Percentiles rank a stretch among this genome's conserved stretches.
phyloP scores from a whole-genome alignment of 805 yeast species.

The Kazachstania kunashirensis region DNA sequence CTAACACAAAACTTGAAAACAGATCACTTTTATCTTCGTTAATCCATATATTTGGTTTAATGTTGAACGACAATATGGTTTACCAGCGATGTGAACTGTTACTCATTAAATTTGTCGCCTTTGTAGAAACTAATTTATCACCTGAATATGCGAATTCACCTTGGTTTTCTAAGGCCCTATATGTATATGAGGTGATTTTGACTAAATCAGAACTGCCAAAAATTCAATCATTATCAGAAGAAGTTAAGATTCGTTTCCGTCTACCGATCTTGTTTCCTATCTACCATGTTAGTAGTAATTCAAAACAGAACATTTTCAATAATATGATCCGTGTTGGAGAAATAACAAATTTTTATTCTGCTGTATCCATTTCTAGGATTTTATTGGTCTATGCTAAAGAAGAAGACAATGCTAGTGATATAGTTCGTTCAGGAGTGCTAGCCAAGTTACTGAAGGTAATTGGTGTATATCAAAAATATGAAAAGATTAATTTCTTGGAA shows the following conservation, averaged over 20 bases:
- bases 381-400: constrained; percentile 45
- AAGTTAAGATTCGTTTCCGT: constrained; percentile 13
- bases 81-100: constrained; percentile 29
- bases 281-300: constrained; percentile 16
- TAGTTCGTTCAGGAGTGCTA: constrained; percentile 41
- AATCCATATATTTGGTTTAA: constrained; percentile 35
- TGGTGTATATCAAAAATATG: constrained; percentile 29
- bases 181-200: constrained; percentile 46
- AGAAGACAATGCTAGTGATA: constrained; percentile 31
- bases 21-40: constrained; percentile 31
- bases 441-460: constrained; percentile 39
- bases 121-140: constrained; percentile 31
- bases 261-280: constrained; percentile 15
- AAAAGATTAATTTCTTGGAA: constrained; percentile 35
- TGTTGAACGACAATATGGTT: constrained; percentile 33
- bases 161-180: constrained; percentile 53
- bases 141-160: constrained; percentile 34
- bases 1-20: constrained; percentile 30
- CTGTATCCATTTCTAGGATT: constrained; percentile 45
- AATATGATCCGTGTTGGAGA: constrained; percentile 34
- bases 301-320: constrained; percentile 33
- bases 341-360: constrained; percentile 37
- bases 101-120: constrained; percentile 31
- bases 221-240: constrained; percentile 28
- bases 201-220: constrained; percentile 43